Conservation (phyloP, 768 basidiomycete species). For the Rhodotorula graminis region DNA sequence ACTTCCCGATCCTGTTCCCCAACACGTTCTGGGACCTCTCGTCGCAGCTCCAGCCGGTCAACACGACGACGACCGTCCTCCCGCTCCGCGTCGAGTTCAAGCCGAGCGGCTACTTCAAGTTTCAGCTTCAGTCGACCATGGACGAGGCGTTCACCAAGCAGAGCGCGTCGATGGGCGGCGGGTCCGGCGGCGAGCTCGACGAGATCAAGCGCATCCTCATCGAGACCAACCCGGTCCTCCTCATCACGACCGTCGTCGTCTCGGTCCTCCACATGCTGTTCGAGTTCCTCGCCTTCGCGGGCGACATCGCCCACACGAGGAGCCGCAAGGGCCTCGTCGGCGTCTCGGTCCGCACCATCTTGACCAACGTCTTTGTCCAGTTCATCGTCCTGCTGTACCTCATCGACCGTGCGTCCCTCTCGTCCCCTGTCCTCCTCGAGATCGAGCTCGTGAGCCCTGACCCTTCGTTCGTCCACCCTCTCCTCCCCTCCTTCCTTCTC, state of each 20-base stretch:
- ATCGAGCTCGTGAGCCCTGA: background rate
- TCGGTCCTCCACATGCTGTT: conserved; percentile 81
- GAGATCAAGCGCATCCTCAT: conserved; percentile 91
- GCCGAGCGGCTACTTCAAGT: conserved; percentile 75
- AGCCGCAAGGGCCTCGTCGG: conserved; percentile 85
- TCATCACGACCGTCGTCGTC: conserved; percentile 76
- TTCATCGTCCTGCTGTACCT: conserved; percentile 53
- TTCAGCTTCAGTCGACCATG: conserved; percentile 66
- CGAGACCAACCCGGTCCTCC: conserved; percentile 65
- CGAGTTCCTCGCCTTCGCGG: conserved; percentile 89
- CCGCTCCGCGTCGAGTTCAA: conserved; percentile 78
- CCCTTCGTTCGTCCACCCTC: too few relatives aligned
- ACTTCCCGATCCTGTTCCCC: conserved; percentile 82
- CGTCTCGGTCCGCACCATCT: conserved; percentile 77
- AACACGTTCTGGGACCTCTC: conserved; percentile 81
- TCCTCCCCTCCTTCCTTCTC: conserved; percentile 53
- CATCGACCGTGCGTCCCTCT: background rate
- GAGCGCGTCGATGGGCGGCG: conserved; percentile 50
- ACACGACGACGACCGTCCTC: conserved; percentile 68
- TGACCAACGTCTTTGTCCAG: conserved; percentile 84
- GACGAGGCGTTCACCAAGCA: conserved; percentile 72
- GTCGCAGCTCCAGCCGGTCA: conserved; percentile 75
- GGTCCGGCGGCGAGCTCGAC: conserved; percentile 68
- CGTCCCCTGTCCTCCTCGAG: background rate
- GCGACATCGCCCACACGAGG: conserved; percentile 91